These are phyloP conservation scores for Aureoboletus auriporus DNA, from an alignment of 768 basidiomycete genomes.

Conservation along the genomic window DNA sequence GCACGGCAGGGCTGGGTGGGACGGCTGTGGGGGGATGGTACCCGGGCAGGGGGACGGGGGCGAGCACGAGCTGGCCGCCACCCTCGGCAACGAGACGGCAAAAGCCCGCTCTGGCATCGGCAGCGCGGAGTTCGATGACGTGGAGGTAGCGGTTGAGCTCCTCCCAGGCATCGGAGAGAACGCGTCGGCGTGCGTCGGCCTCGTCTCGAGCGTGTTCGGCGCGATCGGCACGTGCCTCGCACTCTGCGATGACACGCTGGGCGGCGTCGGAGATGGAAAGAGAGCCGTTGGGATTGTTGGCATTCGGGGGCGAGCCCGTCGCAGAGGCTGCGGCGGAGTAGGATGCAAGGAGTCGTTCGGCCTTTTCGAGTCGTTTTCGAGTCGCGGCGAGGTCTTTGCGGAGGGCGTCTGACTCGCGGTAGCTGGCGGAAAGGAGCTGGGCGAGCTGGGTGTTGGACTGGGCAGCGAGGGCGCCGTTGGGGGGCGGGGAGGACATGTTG, in stretches of 20 bases:
- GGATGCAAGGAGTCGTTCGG: slow-evolving; percentile 41
- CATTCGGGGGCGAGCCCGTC: slow-evolving; percentile 16
- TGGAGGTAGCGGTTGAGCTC: slow-evolving; percentile 47
- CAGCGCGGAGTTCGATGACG: slow-evolving; percentile 40
- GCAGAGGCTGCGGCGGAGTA: slow-evolving; percentile 17
- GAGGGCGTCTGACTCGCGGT: slow-evolving; percentile 49
- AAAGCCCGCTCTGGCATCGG: slow-evolving; percentile 50
- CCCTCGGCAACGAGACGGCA: slow-evolving; percentile 41
- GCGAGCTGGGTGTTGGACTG: slow-evolving; percentile 53
- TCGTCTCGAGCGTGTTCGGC: slow-evolving; percentile 56
- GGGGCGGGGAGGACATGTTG: slow-evolving; percentile 13
- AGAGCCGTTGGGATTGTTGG: slow-evolving; percentile 11
- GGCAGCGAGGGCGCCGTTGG: slow-evolving; percentile 12
- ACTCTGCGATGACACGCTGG: slow-evolving; percentile 38
- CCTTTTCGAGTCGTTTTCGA: slow-evolving; percentile 48
- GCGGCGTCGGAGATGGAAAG: slow-evolving; percentile 28
- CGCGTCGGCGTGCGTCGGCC: slow-evolving; percentile 42
- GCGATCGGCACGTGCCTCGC: slow-evolving; percentile 45
- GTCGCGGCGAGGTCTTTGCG: slow-evolving; percentile 42
- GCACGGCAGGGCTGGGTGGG: slow-evolving; percentile 23
- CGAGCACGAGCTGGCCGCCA: slow-evolving; percentile 41
- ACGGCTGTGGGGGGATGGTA: slow-evolving; percentile 3
- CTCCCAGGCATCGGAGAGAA: slow-evolving; percentile 46
- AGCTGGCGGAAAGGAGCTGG: slow-evolving; percentile 49
- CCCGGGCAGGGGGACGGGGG: slow-evolving; percentile 29